Base-by-base conservation (phyloP, 768 basidiomycete genomes). In the Tubosaeta sp. region DNA sequence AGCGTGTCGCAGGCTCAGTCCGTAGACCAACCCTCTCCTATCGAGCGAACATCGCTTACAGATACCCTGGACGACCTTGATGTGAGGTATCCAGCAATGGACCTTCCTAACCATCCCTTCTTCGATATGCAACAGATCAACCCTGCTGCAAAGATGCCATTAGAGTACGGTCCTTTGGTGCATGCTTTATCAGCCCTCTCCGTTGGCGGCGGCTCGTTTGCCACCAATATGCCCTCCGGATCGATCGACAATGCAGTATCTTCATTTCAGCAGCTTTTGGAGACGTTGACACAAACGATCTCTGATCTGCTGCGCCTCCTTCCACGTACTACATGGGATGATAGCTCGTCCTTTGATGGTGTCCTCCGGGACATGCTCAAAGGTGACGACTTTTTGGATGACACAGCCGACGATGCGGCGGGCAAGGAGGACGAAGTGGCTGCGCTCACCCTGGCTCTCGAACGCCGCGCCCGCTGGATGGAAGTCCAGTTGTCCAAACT, bases 381-480 rank as follows among this genome's bases (percentile, higher is more conserved):
- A 65, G 89, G 88, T 7, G 89, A 91, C 55, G 91, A 92, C 65
- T 88, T 90, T 63, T 74, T 91, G 33, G 90, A 91, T 51, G 88
- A 90, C 56, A 77, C 77, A 3, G 80, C 79, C 5, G 85, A 86
- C 39, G 85, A 85, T 50, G 72, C 75, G 26, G 72, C 77, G 17
- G 81, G 76, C 22, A 85, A 82, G 60, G 88, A 91, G 56, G 89
- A 91, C 61, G 91, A 94, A 63, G 90, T 93, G 7, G 88, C 86
- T 3, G 86, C 86, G 16, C 72, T 93, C 54, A 93, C 90, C 2
- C 72, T 86, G 45, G 90, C 89, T 8, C 78, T 94, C 42, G 90
- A 91, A 65, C 84, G 88, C 55, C 86, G 91, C n/a, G 91, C 91
- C 14, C 78, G 88, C 39, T 94, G 91, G 89, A 92, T 94, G 88